Evolutionary conservation across 2,329 filamentous ascomycete genomes (phyloP).

Genomic region (Beauveria varroae): DNA sequence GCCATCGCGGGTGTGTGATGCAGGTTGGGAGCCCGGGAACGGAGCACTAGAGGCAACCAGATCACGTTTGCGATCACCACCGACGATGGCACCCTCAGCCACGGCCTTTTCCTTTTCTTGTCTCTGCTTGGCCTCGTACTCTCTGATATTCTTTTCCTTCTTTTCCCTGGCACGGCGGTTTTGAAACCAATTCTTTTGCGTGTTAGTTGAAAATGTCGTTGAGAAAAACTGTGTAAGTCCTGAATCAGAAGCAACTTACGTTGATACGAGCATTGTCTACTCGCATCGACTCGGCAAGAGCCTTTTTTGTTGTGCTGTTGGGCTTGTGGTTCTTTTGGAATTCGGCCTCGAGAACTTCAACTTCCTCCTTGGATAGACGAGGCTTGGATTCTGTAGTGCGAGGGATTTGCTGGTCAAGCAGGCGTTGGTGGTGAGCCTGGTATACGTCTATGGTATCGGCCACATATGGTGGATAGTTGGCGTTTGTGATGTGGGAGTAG

Average conservation of each 20-base stretch:
- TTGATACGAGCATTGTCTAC: conserved; percentile 59
- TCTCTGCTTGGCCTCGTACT: conserved; percentile 32
- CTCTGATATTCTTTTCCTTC: conserved; percentile 49
- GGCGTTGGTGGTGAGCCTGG: conserved; percentile 28
- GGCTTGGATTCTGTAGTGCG: conserved; percentile 42
- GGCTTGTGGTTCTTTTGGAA: conserved; percentile 60
- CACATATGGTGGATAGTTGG: conserved; percentile 29
- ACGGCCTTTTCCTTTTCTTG: conserved; percentile 26
- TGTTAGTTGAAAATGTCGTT: conserved; percentile 21
- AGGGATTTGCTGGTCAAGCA: conserved; percentile 31
- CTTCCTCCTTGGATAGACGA: conserved; percentile 50
- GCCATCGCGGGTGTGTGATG: conserved; percentile 11
- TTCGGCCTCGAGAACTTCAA: conserved; percentile 51
- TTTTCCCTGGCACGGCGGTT: conserved; percentile 58
- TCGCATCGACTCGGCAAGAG: conserved; percentile 52
- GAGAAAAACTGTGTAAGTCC: background rate
- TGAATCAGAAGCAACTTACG: conserved; percentile 29
- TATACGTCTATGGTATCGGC: conserved; percentile 33
- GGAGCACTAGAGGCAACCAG: conserved; percentile 34
- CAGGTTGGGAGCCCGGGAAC: conserved; percentile 24
- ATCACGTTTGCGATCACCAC: conserved; percentile 25
- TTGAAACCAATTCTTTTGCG: conserved; percentile 59
- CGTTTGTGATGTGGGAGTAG: conserved; percentile 24
- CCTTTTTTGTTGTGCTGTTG: conserved; percentile 53
- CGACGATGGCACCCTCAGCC: conserved; percentile 20